phyloP scores from a whole-genome alignment of 2,329 filamentous ascomycete species.

The Decorospora gaudefroyi region DNA sequence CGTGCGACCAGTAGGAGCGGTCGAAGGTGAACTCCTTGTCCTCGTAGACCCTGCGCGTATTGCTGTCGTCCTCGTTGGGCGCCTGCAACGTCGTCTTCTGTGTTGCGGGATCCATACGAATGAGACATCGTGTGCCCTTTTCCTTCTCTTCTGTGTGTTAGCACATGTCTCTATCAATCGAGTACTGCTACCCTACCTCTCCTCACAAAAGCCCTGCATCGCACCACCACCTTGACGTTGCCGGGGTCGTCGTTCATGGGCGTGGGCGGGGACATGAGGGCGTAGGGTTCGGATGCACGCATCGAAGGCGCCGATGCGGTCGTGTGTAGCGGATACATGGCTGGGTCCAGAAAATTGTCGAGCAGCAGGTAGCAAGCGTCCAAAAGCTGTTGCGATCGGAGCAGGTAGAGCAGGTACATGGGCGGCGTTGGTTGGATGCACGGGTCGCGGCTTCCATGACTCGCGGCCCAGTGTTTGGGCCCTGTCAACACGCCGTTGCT shows the following conservation, averaged over 20 bases:
- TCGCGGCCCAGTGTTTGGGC: slow-evolving; percentile 20
- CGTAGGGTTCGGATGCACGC: slow-evolving; percentile 47
- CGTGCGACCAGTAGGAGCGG: slow-evolving; percentile 97
- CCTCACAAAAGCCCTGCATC: slow-evolving; percentile 54
- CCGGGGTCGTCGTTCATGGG: slow-evolving; percentile 50
- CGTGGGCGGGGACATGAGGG: slow-evolving; percentile 36
- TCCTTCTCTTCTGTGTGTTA: slow-evolving; percentile 68
- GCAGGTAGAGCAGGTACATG: slow-evolving; percentile 42
- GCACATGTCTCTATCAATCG: slow-evolving; percentile 8
- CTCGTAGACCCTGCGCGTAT: slow-evolving; percentile 74
- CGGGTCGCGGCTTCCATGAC: slow-evolving; percentile 30
- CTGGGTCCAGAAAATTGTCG: slow-evolving; percentile 32
- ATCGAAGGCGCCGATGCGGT: slow-evolving; percentile 53
- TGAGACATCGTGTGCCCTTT: slow-evolving; percentile 78
- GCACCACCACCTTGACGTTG: slow-evolving; percentile 58
- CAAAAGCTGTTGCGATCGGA: slow-evolving; percentile 32
- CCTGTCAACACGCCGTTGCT: slow-evolving; percentile 40
- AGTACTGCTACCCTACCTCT: slow-evolving; percentile 44
- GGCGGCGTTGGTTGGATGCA: slow-evolving; percentile 21
- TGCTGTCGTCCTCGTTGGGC: slow-evolving; percentile 62
- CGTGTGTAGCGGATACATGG: slow-evolving; percentile 41
- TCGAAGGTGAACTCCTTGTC: slow-evolving; percentile 95
- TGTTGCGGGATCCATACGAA: slow-evolving; percentile 85
- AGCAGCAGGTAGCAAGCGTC: slow-evolving; percentile 31
- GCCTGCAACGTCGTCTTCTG: slow-evolving; percentile 81